Conservation (phyloP, 2,329 filamentous ascomycete genomes). For the Calonectria montana region DNA sequence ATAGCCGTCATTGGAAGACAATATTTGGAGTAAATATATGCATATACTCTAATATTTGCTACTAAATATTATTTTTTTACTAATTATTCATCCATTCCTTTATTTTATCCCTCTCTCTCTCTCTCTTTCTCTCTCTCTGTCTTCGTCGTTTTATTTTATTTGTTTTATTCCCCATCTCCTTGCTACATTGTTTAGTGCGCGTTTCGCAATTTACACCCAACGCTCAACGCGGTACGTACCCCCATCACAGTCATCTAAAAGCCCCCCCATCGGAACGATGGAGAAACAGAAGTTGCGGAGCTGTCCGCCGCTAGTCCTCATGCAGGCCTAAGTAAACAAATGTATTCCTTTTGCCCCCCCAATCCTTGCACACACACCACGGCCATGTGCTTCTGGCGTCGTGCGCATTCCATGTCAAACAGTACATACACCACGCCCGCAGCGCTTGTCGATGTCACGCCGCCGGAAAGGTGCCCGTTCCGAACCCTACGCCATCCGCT, state of each 20-base stretch:
- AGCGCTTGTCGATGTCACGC: constrained; percentile 45
- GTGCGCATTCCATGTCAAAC: constrained; percentile 37
- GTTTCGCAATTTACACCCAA: background rate
- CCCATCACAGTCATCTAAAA: background rate
- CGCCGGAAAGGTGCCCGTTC: constrained; percentile 37
- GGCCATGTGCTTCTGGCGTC: constrained; percentile 17
- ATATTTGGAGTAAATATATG: background rate
- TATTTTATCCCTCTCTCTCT: background rate
- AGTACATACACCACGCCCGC: constrained; percentile 25
- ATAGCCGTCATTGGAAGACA: background rate
- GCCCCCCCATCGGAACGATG: constrained; percentile 29
- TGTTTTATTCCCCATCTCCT: background rate
- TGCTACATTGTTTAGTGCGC: background rate
- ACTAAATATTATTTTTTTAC: too few relatives aligned
- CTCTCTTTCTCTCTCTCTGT: background rate
- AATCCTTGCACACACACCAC: constrained; percentile 35
- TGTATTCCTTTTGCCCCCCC: constrained; percentile 24
- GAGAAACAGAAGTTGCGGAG: constrained; percentile 41
- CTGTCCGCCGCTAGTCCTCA: constrained; percentile 35
- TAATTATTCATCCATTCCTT: background rate
- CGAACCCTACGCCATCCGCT: constrained; percentile 48
- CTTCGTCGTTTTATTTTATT: too few relatives aligned
- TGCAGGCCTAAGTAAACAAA: constrained; percentile 47
- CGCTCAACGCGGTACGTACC: background rate
- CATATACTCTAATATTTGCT: background rate